Conservation (phyloP, 805 yeast genomes). For the Lachancea sp. region DNA sequence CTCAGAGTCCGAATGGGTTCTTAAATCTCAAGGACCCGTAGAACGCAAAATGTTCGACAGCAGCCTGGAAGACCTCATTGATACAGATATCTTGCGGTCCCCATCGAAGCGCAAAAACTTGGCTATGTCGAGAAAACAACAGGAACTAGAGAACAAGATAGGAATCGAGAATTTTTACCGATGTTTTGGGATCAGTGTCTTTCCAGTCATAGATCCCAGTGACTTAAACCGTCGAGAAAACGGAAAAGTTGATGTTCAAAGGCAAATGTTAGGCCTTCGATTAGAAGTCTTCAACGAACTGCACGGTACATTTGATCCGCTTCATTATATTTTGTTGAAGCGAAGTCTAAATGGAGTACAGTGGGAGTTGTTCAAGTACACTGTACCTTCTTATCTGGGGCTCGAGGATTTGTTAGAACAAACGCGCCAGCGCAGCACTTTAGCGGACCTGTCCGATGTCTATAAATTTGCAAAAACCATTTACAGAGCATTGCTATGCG, state of each 20-base stretch:
- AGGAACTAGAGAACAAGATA: conserved; percentile 17
- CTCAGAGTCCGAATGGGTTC: conserved; percentile 22
- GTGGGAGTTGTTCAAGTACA: conserved; percentile 36
- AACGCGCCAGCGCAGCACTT: conserved; percentile 11
- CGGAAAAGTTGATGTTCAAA: conserved; percentile 10
- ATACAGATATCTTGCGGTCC: conserved; percentile 23
- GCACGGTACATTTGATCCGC: conserved; percentile 28
- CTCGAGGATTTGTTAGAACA: conserved; percentile 15
- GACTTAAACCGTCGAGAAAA: conserved; percentile 17
- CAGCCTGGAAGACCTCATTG: conserved; percentile 19
- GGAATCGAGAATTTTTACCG: conserved; percentile 33
- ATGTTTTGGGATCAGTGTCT: conserved; percentile 36
- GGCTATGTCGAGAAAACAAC: background rate
- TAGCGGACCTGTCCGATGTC: conserved; percentile 17
- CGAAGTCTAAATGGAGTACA: conserved; percentile 20
- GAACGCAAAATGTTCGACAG: conserved; percentile 27
- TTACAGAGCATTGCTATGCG: conserved; percentile 16
- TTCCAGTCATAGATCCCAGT: conserved; percentile 36
- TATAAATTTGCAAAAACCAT: conserved; percentile 26
- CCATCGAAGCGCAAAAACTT: conserved; percentile 25
- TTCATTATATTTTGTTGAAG: conserved; percentile 34
- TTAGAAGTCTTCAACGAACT: conserved; percentile 34
- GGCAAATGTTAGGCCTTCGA: conserved; percentile 34
- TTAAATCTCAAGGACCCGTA: conserved; percentile 14
- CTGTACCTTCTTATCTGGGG: conserved; percentile 31